phyloP scores from a whole-genome alignment of 768 basidiomycete genomes.

The Boletus rufocinnamomeus region DNA sequence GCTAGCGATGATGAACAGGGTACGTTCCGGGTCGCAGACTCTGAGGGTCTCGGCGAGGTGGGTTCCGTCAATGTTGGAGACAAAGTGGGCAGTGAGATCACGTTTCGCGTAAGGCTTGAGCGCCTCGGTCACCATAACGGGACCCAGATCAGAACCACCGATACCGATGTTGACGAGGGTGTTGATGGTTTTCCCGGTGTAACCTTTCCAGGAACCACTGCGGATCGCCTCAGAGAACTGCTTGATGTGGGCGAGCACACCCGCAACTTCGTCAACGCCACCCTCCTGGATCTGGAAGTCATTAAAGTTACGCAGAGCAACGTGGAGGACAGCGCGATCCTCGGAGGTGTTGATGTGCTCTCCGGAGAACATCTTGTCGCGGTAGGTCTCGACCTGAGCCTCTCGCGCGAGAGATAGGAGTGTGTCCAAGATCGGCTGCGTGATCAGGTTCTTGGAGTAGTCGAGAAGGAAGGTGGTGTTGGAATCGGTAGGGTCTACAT shows the following conservation, averaged over 20 bases:
- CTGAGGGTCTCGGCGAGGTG: slow-evolving; percentile 89
- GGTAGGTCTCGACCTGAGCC: slow-evolving; percentile 78
- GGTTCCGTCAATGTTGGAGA: slow-evolving; percentile 98
- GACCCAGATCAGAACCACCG: slow-evolving; percentile 96
- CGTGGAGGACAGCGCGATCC: slow-evolving; percentile 93
- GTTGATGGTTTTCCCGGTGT: slow-evolving; percentile 93
- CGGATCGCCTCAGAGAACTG: slow-evolving; percentile 84
- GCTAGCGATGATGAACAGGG: slow-evolving; percentile 96
- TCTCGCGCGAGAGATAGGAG: slow-evolving; percentile 83
- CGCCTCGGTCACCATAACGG: slow-evolving; percentile 99
- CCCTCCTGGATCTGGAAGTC: slow-evolving; percentile 79
- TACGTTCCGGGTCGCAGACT: slow-evolving; percentile 84
- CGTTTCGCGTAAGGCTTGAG: slow-evolving; percentile 91
- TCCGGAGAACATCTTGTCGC: slow-evolving; percentile 94
- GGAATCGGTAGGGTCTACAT: slow-evolving; percentile 64
- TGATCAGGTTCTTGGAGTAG: slow-evolving; percentile 96
- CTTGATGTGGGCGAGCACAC: slow-evolving; percentile 89
- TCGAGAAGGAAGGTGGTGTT: slow-evolving; percentile 86
- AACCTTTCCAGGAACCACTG: slow-evolving; percentile 91
- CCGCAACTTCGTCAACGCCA: slow-evolving; percentile 80
- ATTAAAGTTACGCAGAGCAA: slow-evolving; percentile 82
- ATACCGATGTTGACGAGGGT: slow-evolving; percentile 99
- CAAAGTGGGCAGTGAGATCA: slow-evolving; percentile 84
- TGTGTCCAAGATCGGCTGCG: slow-evolving; percentile 73
- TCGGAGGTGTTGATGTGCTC: slow-evolving; percentile 99